Evolutionary conservation across 495 filamentous ascomycete species (phyloP).

Genomic region (Tetracladium marchalianum): DNA sequence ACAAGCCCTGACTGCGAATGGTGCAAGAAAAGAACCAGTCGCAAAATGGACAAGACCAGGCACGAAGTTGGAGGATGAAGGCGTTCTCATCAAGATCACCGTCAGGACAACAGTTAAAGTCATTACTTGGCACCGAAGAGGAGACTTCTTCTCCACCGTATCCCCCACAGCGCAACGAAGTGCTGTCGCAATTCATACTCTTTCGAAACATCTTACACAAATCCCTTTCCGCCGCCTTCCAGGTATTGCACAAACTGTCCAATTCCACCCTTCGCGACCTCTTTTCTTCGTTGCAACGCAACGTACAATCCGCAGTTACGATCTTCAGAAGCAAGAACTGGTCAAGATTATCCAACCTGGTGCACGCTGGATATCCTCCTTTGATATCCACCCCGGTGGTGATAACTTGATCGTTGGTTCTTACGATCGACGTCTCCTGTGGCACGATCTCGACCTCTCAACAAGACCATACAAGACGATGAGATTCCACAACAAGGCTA

Average conservation of each 20-base stretch:
- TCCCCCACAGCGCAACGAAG: constrained; percentile 66
- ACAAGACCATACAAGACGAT: constrained; percentile 89
- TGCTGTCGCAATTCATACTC: constrained; percentile 91
- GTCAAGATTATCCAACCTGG: constrained; percentile 88
- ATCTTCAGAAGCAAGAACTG: constrained; percentile 78
- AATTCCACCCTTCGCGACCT: constrained; percentile 89
- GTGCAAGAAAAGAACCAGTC: constrained; percentile 63
- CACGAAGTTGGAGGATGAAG: constrained; percentile 59
- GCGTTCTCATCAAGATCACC: constrained; percentile 66
- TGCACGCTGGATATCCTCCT: constrained; percentile 86
- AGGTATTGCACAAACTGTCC: constrained; percentile 77
- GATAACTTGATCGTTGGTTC: constrained; percentile 90
- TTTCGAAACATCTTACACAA: constrained; percentile 90
- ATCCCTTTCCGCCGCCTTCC: constrained; percentile 83
- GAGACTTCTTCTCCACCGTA: constrained; percentile 90
- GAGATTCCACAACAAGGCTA: constrained; percentile 84
- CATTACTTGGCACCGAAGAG: constrained; percentile 89
- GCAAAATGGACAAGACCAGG: constrained; percentile 78
- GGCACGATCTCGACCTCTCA: constrained; percentile 94
- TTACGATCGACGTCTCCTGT: constrained; percentile 87
- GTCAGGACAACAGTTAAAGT: constrained; percentile 79
- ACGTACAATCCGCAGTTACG: constrained; percentile 82
- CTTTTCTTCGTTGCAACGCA: constrained; percentile 95
- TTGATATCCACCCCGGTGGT: constrained; percentile 86
- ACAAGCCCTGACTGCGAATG: constrained; percentile 38